phyloP scores from a whole-genome alignment of 2,329 filamentous ascomycete species.

The Pezizomycotina sp. region DNA sequence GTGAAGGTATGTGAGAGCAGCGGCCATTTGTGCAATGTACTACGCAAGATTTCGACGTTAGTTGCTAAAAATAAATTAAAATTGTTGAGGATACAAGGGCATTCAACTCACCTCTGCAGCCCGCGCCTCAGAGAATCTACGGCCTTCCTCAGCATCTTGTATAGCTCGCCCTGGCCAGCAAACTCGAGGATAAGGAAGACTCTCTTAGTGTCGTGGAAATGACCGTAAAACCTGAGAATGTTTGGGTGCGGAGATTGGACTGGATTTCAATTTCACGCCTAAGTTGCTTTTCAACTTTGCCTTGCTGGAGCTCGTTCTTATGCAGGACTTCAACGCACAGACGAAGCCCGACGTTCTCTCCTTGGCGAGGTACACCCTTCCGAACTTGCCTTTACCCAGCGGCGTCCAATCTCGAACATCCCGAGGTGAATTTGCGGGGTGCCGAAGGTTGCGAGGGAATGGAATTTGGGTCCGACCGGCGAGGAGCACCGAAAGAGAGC shows the following conservation, averaged over 20 bases:
- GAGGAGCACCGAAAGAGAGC: slow-evolving; percentile 16
- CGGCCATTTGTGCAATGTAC: slow-evolving; percentile 83
- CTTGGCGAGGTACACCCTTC: slow-evolving; percentile 67
- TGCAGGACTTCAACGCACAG: slow-evolving; percentile 71
- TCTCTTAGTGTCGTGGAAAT: slow-evolving; percentile 78
- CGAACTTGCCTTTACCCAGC: slow-evolving; percentile 75
- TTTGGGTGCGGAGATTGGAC: slow-evolving; percentile 76
- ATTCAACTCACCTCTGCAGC: slow-evolving; percentile 42
- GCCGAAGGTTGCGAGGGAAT: slow-evolving; percentile 17
- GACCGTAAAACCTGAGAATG: slow-evolving; percentile 65
- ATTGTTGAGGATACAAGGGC: no score
- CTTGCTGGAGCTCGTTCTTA: slow-evolving; percentile 65
- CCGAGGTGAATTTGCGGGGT: slow-evolving; percentile 57
- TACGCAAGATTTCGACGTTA: slow-evolving; percentile 27
- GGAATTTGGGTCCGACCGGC: slow-evolving; percentile 17
- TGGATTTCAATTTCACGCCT: slow-evolving; percentile 81
- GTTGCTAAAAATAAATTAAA: slow-evolving; percentile 1
- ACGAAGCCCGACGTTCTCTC: slow-evolving; percentile 66
- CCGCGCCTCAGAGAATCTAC: slow-evolving; percentile 69
- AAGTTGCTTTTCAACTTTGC: slow-evolving; percentile 72
- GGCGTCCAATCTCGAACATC: slow-evolving; percentile 91
- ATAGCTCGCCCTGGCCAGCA: slow-evolving; percentile 69
- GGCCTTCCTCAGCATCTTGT: slow-evolving; percentile 69
- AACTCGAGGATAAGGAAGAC: slow-evolving; percentile 80
- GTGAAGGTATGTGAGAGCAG: slow-evolving; percentile 74